Evolutionary conservation across 1,139 yeast genomes (phyloP), one percentile per base, ranked within the genome.

Genomic region (Nakaseomyces delphensis): DNA sequence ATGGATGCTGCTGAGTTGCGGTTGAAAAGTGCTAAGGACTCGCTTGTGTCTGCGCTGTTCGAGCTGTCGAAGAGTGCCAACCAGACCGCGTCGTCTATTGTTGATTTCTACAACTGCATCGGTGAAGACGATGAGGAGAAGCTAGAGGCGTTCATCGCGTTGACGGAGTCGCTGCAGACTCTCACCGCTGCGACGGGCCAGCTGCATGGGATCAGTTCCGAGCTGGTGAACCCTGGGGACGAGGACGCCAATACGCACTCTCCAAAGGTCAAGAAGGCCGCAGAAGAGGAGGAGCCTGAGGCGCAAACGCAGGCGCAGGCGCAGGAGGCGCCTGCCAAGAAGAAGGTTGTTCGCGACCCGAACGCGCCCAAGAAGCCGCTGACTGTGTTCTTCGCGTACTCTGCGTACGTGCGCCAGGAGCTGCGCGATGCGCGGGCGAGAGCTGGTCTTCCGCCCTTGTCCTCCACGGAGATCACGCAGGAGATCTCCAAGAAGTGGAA

Each of bases 401-500:
- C 81, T 35, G 79, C 79, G 53, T 75, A 75, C 53, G 70, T 77
- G 47, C 74, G 89, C 57, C 81, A 78, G 47, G 62, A 66, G 16
- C 59, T 86, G 50, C 77, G 81, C 48, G 79, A 77, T 47, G 86
- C 83, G 50, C 73, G 93, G 60, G 70, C 67, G 46, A 66, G 69
- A 41, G 68, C 71, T 45, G 80, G 81, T 27, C 69, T 75, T 49
- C 73, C 81, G 14, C 74, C 86, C 6, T 69, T 82, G 50, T 70
- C 80, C 19, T 83, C 89, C 41, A 75, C 77, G 35, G 95, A 84
- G 53, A 74, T 85, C 67, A 83, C 93, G 38, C 79, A 77, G 54
- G 79, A 80, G 54, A 79, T 86, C 52, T 79, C 91, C 43, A 78
- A 74, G 54, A 76, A 79, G 60, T 87, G 96, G 96, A 76, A 77